Evolutionary conservation across 495 filamentous ascomycete genomes (phyloP), one percentile per base, ranked within the genome.

Genomic region (Polyplosphaeria fusca): DNA sequence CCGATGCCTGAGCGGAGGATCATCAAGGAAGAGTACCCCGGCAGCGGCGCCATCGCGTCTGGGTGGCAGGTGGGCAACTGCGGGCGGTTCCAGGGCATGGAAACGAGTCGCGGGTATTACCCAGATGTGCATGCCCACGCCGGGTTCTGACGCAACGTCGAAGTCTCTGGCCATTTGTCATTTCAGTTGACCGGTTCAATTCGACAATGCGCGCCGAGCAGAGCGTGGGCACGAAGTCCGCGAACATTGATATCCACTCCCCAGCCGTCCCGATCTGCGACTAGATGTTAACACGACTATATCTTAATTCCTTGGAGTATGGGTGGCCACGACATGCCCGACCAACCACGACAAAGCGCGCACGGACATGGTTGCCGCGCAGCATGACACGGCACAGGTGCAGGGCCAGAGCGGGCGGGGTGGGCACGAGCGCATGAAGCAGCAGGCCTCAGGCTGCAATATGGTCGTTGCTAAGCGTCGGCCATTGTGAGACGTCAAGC

Each of bases 1-100:
- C 59, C 59, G 12, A 52, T 52, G 24, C 59, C 52, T 1, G 60
- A 38, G 26, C 61, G 62, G 19, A 61, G 47, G 14, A 50, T 70
- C 65, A 53, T 70, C 67, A 69, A 70, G 38, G 52, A 66, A 39
- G 70, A 71, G 50, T 69, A 61, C 42, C 40, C 65, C 27, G 23
- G 61, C 47, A 30, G 60, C 47, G 18, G 58, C 45, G 18, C 55
- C 24, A 28, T 59, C 22, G 23, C 66, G 9, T 52, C 61, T 5
- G 61, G 58, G 18, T 68, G 63, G 67, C 48, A 57, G 47, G 44
- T 65, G 4, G 56, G 59, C 20, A 56, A 61, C 18, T 69, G 63
- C 46, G 63, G 68, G 4, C 38, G 65, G 12, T 71, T 67, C 51
- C 67, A 68, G 43, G 70, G 70, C 12, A 63, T 65, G 37, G 66